Evolutionary conservation across 2,329 filamentous ascomycete genomes (phyloP), one percentile per base, ranked within the genome.

Genomic region (Fusarium agapanthi): DNA sequence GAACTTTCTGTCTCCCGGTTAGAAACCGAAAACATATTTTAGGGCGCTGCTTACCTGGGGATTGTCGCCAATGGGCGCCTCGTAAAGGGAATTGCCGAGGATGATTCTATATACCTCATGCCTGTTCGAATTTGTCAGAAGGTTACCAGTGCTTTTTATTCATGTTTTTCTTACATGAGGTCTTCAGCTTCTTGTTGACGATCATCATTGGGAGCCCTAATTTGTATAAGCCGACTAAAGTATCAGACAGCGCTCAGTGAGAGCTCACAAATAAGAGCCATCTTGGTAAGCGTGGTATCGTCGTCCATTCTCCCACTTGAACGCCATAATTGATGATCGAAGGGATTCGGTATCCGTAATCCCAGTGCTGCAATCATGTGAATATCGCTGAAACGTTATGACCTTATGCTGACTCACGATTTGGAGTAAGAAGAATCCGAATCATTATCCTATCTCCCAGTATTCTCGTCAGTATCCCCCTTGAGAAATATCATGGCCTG

Each of bases 211-310:
- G 78, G 77, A 1, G 69, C 76, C 76, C 77, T 79, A 5, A 10
- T 0, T 11, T 1, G 9, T 12, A 16, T 65, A 2, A 60, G 37
- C 3, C 40, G 14, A 40, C 1, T 26, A 5, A 12, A 5, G 14
- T 3, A 3, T 1, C 15, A 53, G 3, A 15, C 2, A 14, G 20
- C 8, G 6, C 6, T n/a, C 0, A 7, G 4, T 20, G 0, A 7
- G 20, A 7, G 7, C 61, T 43, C n/a, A 75, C 74, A 73, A 75
- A 59, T 84, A 84, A 22, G 81, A 75, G 14, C 86, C 86, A 34
- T 85, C 82, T 38, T 83, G 81, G 71, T 83, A 86, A 48, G 81
- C 82, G 69, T 86, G 84, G 56, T 88, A 88, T 8, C 85, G 79
- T 1, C 86, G 81, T 7, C 86, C 86, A 55, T 87, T 83, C 62